phyloP scores from a whole-genome alignment of 139 green algal species.

The Nannochloris sp. region DNA sequence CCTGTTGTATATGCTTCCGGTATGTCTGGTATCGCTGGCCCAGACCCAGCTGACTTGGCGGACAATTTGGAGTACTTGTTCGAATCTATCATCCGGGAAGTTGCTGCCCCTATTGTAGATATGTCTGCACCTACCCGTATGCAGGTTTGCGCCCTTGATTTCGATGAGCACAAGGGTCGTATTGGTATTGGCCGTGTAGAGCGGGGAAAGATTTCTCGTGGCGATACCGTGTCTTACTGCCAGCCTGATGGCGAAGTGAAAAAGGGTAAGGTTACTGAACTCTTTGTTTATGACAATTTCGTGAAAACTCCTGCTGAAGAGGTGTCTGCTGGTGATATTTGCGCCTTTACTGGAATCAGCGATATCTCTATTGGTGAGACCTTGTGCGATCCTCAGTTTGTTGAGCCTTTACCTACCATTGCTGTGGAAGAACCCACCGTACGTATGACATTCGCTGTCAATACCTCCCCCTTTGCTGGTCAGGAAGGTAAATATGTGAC shows the following conservation, averaged over 20 bases:
- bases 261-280: conserved; percentile 67
- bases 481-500: conserved; percentile 95
- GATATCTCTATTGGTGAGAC: conserved; percentile 93
- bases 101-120: conserved; percentile 62
- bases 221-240: conserved; percentile 32
- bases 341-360: conserved; percentile 64
- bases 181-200: conserved; percentile 86
- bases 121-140: conserved; percentile 54
- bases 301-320: conserved; percentile 37
- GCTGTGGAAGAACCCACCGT: conserved; percentile 96
- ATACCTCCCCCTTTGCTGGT: conserved; percentile 94
- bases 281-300: conserved; percentile 99
- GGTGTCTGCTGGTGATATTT: conserved; percentile 91
- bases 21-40: conserved; percentile 81
- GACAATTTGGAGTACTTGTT: conserved; percentile 91
- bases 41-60: conserved; percentile 50
- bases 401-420: conserved; percentile 85
- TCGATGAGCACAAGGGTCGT: conserved; percentile 91
- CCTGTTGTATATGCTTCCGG: conserved; percentile 90
- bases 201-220: conserved; percentile 64
- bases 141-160: conserved; percentile 92
- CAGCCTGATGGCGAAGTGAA: conserved; percentile 23
- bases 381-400: conserved; percentile 52
- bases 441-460: conserved; percentile 91
- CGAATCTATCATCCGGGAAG: conserved; percentile 78